Conservation (phyloP, 345 rosid species). For the Citrus glauca region DNA sequence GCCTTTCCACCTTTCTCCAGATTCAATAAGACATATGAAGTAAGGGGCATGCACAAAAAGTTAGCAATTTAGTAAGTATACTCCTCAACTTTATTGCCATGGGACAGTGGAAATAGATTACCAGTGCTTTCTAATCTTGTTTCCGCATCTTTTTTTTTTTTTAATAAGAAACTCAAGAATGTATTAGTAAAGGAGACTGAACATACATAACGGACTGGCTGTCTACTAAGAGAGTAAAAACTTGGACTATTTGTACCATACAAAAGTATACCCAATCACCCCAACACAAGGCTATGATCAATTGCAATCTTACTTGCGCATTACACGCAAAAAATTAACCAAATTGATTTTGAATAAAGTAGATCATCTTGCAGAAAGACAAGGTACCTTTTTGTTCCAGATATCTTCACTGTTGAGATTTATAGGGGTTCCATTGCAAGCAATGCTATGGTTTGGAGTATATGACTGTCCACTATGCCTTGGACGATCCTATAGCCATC, state of each 20-base stretch:
- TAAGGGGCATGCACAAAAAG: neutral
- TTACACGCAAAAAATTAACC: neutral
- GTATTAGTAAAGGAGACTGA: too few species aligned
- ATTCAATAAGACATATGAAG: neutral
- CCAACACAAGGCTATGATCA: too few species aligned
- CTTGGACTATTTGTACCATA: neutral
- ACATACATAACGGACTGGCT: too few species aligned
- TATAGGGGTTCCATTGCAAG: constrained; percentile 87
- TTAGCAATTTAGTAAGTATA: neutral
- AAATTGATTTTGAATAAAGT: neutral
- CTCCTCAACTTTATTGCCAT: neutral
- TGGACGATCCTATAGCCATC: constrained; percentile 79
- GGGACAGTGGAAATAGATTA: too few species aligned
- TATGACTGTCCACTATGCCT: constrained; percentile 70
- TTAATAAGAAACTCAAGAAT: too few species aligned
- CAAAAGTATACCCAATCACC: too few species aligned
- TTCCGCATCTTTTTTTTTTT: too few species aligned
- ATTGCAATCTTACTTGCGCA: neutral
- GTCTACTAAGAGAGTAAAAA: too few species aligned
- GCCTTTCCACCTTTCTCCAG: neutral
- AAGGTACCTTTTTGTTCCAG: too few species aligned
- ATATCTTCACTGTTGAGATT: constrained; percentile 49
- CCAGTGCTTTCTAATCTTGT: too few species aligned
- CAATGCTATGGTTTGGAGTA: constrained; percentile 68
- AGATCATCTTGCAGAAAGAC: too few species aligned